phyloP scores from a whole-genome alignment of 1,284 basidiomycete genomes.

The Pholiota adiposa region DNA sequence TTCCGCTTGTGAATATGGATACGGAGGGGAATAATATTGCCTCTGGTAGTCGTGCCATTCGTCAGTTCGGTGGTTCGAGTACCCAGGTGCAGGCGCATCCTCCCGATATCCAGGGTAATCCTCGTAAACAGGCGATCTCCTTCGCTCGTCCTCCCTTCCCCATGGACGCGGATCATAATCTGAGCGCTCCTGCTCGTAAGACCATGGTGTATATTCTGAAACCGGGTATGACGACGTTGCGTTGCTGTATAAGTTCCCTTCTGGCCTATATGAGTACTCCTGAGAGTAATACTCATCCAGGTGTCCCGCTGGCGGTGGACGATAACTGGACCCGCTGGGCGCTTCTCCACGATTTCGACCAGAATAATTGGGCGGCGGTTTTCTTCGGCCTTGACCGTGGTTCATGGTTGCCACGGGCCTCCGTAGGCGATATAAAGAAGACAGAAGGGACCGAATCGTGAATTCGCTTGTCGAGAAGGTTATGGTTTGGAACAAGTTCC shows the following conservation, averaged over 20 bases:
- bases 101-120: conserved; percentile 7
- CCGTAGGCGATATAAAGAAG: not conserved
- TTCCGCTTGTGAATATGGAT: not conserved
- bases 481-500: not conserved
- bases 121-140: conserved; percentile 10
- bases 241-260: not conserved
- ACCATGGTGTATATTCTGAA: not conserved
- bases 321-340: conserved; percentile 1
- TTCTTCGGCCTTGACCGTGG: not conserved
- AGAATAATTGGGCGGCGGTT: not conserved
- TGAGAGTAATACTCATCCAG: not conserved
- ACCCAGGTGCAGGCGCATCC: not conserved
- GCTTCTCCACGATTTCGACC: not conserved
- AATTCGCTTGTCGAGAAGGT: not conserved
- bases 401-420: conserved; percentile 1
- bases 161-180: not conserved
- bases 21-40: not conserved
- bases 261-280: not conserved
- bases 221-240: not conserved
- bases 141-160: not conserved
- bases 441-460: not conserved
- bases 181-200: not conserved
- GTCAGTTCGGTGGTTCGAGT: not conserved
- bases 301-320: not conserved
- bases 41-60: not conserved